Base-by-base conservation (phyloP, 2,329 filamentous ascomycete genomes). In the Aspergillus novofumigatus region DNA sequence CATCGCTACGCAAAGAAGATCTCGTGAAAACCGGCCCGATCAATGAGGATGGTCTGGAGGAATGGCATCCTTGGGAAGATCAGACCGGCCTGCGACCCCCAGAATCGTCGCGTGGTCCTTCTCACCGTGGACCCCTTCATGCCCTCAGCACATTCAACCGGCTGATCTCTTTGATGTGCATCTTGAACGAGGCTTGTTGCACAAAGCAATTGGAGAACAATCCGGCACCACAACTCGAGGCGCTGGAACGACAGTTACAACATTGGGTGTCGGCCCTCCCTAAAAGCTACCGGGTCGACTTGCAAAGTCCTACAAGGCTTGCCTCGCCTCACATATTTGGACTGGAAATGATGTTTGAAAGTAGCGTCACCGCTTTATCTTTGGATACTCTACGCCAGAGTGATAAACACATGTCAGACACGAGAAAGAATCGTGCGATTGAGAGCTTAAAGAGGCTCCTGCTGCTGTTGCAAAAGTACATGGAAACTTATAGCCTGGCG, bases 61-160 rank as follows among this genome's bases (percentile, higher is more conserved):
- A 91, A 73, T 91, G 88, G 88, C 85, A 88, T 62, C 84, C 86
- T 1, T 91, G 88, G 88, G 78, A 79, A 20, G 82, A 85, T 26
- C 71, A 74, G 60, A 73, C 75, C 44, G 67, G 71, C 23, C 59
- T 75, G 59, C 60, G 67, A 55, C 62, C 66, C 25, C 55, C 60
- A 50, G 65, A 67, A 35, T 59, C 63, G 26, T 61, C 65, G 23
- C 65, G 65, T 3, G 62, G 65, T 26, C 63, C 68, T 6, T 72
- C 73, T 54, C 69, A 69, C 38, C 70, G 71, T 20, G 72, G 74
- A 10, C 76, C 75, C 3, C 72, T 79, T 11, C 74, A 80, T 48
- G 73, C 77, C 4, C 66, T 81, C 23, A 84, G 81, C 64, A 81
- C 78, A 5, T 83, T 83, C 65, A 84, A 84, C 58, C 72, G 75